Evolutionary conservation across 2,329 filamentous ascomycete genomes (phyloP).

Genomic region (Seiridium unicorne): DNA sequence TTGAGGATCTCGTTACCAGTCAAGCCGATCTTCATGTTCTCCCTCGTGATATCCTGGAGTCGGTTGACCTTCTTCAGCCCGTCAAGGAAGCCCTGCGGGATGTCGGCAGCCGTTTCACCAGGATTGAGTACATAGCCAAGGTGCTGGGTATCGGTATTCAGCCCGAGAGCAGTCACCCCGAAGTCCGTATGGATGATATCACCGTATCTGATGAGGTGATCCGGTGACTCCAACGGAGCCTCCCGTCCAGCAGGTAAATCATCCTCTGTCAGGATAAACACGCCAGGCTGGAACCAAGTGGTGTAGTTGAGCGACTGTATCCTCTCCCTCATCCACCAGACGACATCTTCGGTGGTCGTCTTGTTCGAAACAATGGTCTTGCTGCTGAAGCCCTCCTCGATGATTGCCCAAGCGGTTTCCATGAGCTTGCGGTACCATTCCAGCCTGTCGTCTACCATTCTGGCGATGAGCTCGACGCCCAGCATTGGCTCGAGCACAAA

Average conservation of each 20-base stretch:
- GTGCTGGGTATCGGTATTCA: slow-evolving; percentile 51
- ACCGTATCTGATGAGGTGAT: slow-evolving; percentile 36
- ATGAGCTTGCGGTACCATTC: slow-evolving; percentile 42
- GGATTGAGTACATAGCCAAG: slow-evolving; percentile 46
- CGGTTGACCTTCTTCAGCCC: slow-evolving; percentile 45
- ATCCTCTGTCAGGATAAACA: slow-evolving; percentile 36
- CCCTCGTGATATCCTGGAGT: slow-evolving; percentile 45
- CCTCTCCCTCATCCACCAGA: slow-evolving; percentile 51
- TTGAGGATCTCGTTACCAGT: slow-evolving; percentile 45
- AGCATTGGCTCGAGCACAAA: slow-evolving; percentile 44
- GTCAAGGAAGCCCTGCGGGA: slow-evolving; percentile 38
- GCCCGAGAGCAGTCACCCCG: slow-evolving; percentile 42
- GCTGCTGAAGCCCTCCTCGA: slow-evolving; percentile 43
- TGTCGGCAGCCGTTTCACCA: slow-evolving; percentile 35
- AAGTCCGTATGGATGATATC: slow-evolving; percentile 50
- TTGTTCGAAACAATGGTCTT: slow-evolving; percentile 38
- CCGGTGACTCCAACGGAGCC: slow-evolving; percentile 16
- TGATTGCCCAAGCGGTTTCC: slow-evolving; percentile 51
- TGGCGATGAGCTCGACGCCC: slow-evolving; percentile 43
- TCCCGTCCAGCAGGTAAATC: slow-evolving; percentile 7
- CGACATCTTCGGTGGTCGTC: slow-evolving; percentile 44
- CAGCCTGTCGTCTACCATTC: slow-evolving; percentile 37
- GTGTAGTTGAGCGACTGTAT: slow-evolving; percentile 48
- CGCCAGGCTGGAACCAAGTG: slow-evolving; percentile 50
- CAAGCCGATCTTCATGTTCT: slow-evolving; percentile 41